Evolutionary conservation across 179 eudicot genomes (phyloP), one percentile per base, ranked within the genome.

Genomic region (Silene coronaria): DNA sequence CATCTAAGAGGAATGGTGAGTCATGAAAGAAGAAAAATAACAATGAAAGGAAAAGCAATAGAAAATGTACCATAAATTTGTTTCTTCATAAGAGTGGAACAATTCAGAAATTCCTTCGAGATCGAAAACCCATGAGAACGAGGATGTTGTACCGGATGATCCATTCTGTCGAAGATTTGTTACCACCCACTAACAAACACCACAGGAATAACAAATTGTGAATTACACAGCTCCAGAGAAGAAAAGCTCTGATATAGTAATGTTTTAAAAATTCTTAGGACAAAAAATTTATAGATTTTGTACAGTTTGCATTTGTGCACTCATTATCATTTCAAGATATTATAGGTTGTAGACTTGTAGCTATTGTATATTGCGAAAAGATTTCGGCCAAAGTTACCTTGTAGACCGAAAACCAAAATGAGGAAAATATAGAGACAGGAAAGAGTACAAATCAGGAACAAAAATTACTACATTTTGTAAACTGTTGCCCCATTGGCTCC

Each of bases 1-100:
- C 45, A 32, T 65, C n/a, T 53, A 42, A 27, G 24, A 61, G 14
- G 66, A 27, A 27, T 27, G 22, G 6, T 27, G 32, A 24, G 67
- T 26, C 19, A 45, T 42, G 28, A 68, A 22, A 42, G 11, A 66
- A 66, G 4, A n/a, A 21, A 19, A 21, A 45, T 42, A 21, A 23
- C 14, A 42, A 42, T 4, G 57, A 9, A 42, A 48, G 19, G 42
- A 7, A 45, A 13, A 75, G 30, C 24, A 58, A 42, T 10, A 63
- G 64, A 32, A 13, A 55, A 51, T 61, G 34, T 86, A 91, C 98
- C 98, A 91, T 74, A 93, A 69, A 82, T 88, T 93, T 82, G 98
- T 93, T 76, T 87, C 93, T 80, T 93, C 98, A 76, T 88, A 93
- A 4, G 98, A 93, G 78, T 85, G 87, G 80, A 87, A 93, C 97